Base-by-base conservation (phyloP, 2,329 filamentous ascomycete species). In the Hymenoscyphus occultus region DNA sequence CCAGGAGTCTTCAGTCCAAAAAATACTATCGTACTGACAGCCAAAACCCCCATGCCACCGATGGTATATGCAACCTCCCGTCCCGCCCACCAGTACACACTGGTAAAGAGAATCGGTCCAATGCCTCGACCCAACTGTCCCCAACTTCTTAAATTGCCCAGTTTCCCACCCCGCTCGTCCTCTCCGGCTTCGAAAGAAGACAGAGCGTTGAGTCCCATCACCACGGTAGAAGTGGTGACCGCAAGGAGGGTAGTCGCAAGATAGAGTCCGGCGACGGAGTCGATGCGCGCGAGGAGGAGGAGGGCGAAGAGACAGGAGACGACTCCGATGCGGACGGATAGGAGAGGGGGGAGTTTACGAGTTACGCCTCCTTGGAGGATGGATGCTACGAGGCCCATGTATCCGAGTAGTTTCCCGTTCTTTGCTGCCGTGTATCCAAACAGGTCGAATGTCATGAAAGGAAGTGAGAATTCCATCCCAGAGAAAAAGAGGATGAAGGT, bases 1-100 rank as follows among this genome's bases (percentile, higher is more conserved):
- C 57, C 68, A 1, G 74, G 73, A 6, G 69, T 73, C 64, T 89
- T 91, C 68, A 97, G 78, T 0, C 84, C 85, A 22, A 85, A 83
- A 75, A 96, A 90, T 0, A 90, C 92, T 31, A 92, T 78, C 12
- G 82, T 83, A 56, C 85, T 84, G 12, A 98, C 93, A 0, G 82
- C 86, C 5, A 90, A 77, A 81, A 98, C 96, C 5, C 92, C 93
- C 13, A 86, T 82, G 0, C 92, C 90, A 3, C 95, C 95, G 72
- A 92, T 83, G 0, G 82, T 83, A 77, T 98, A 99, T 1, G 95
- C 95, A 12, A 88, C 83, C 74, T 96, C 90, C 58, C 95, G 83
- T 0, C 95, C 95, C 6, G 92, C 93, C 95, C 95, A 99, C 95
- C 95, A 99, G 80, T 99, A 99, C 64, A 99, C 82, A 59, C 92